Evolutionary conservation across 768 basidiomycete genomes (phyloP), one percentile per base, ranked within the genome.

Genomic region (Omphalotus guepiniiformis): DNA sequence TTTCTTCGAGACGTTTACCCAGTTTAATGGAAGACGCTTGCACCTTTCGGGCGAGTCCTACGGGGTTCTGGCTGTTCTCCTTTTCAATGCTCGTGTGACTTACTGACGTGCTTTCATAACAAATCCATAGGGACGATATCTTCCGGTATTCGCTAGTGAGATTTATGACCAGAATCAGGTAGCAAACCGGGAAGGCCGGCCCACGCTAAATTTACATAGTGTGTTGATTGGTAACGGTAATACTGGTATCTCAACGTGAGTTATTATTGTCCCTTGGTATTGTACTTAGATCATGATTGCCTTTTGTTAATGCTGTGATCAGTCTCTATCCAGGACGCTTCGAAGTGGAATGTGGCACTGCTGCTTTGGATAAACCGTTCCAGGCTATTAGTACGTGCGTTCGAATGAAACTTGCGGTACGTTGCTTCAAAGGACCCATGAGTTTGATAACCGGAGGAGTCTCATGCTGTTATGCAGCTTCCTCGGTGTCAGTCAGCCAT

Each of bases 161-260:
- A 80, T 92, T 9, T 77, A 82, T 40, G 89, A 92, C 63, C 79
- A 83, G 54, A 91, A 93, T 60, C 59, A 69, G 23, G 69, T 85
- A 8, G 62, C 32, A 62, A 72, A n/a, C 77, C 68, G 8, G 84
- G 75, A 59, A 13, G 83, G 73, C 51, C 75, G 63, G 55, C 71
- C 53, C 55, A 63, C 70, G 3, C 67, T 91, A 53, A 89, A 90
- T 59, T 68, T 92, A 4, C 67, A 77, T 47, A 83, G 79, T 48
- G 72, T 87, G n/a, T 68, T 90, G 61, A 89, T 91, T 47, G 86
- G 83, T 3, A 85, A 85, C 53, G 83, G 85, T 15, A 69, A 78
- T 51, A 83, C 79, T 2, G 82, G 84, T 53, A 65, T 73, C 29
- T 70, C 50, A 22, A 51, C 39, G 50, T 51, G 22, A 21, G 46